A percentile compares a stretch with the other conserved stretches of the same genome.
Evolutionary conservation across 2,329 filamentous ascomycete genomes (phyloP).

Genomic region (Tolypocladium nubicola): DNA sequence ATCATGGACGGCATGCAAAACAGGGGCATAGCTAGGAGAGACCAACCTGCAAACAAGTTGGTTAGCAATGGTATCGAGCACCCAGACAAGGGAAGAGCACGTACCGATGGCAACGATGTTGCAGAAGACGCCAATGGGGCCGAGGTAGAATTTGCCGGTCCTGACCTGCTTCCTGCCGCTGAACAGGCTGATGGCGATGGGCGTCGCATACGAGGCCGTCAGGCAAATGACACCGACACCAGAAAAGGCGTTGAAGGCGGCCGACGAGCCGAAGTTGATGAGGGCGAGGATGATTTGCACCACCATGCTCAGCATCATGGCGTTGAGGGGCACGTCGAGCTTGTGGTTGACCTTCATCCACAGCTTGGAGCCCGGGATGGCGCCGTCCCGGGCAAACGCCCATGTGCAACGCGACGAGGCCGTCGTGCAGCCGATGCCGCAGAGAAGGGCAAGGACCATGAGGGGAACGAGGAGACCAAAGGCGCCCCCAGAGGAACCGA

Average conservation of each 20-base stretch:
- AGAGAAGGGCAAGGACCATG: slow-evolving; percentile 55
- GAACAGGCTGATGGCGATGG: slow-evolving; percentile 53
- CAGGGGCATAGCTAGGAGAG: slow-evolving; percentile 55
- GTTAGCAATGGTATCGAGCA: background rate
- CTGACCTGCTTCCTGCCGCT: slow-evolving; percentile 49
- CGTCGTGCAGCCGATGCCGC: slow-evolving; percentile 59
- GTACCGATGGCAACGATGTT: slow-evolving; percentile 56
- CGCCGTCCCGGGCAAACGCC: slow-evolving; percentile 61
- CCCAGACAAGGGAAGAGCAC: slow-evolving; percentile 13
- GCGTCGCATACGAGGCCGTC: slow-evolving; percentile 57
- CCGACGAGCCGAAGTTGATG: slow-evolving; percentile 58
- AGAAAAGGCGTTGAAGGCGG: slow-evolving; percentile 64
- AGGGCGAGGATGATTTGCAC: slow-evolving; percentile 53
- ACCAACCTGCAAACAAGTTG: slow-evolving; percentile 42
- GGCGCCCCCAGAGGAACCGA: slow-evolving; percentile 49
- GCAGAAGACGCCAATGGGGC: slow-evolving; percentile 46
- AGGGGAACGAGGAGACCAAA: slow-evolving; percentile 54
- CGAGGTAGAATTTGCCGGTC: slow-evolving; percentile 49
- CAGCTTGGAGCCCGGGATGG: slow-evolving; percentile 50
- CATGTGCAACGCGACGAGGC: slow-evolving; percentile 57
- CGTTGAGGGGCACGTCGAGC: slow-evolving; percentile 57
- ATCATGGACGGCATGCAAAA: slow-evolving; percentile 62
- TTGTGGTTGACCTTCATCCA: slow-evolving; percentile 53
- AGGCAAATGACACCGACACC: slow-evolving; percentile 60
- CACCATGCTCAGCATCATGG: slow-evolving; percentile 61